Base-by-base conservation (phyloP, 352 stramenopile genomes). In the Globisporangium paroecandrum region DNA sequence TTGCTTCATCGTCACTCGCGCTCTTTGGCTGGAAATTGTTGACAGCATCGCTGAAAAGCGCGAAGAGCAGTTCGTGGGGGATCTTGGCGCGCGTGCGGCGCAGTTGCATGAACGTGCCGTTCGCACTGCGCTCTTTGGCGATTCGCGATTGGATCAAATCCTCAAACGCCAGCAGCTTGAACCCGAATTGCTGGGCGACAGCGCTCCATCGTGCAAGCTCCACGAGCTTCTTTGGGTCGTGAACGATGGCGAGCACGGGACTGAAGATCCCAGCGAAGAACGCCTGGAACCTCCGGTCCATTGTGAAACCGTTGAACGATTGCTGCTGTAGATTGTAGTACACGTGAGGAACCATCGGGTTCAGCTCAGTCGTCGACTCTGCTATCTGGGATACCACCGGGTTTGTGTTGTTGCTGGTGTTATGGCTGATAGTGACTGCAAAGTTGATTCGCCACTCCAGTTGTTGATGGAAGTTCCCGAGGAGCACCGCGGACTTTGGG, bases 221-320 rank as follows among this genome's bases (percentile, higher is more conserved):
- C 0, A 76, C 47, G 15, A 71, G 64, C 6, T 65, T 43, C 12
- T 74, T 25, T 13, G 61, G 58, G 51, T 83, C 77, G 51, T 54
- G 62, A 6, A 83, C 10, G 1, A 81, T 43, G 15, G 81, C 70
- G 25, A 88, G 57, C 3, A 59, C 58, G 7, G 76, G 74, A n/a
- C 78, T 67, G 55, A 88, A 75, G 3, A 83, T 66, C 4, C 32
- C 15, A 7, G 64, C 46, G 36, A 85, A 81, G 22, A 86, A 58
- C 3, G 25, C 15, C 15, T 55, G 25, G n/a, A 79, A 66, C 18
- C 63, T 60, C 32, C 0, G 32, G 10, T 49, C 32, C 12, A 7
- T 49, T 2, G n/a, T n/a, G 25, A 36, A 46, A 1, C 55, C 36
- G 10, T 29, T 1, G 6, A 51, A 18, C 18, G 36, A 25, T 22